Evolutionary conservation across 108 stramenopile species (phyloP), one percentile per base, ranked within the genome.

Genomic region (Cyclotella kingstonii): DNA sequence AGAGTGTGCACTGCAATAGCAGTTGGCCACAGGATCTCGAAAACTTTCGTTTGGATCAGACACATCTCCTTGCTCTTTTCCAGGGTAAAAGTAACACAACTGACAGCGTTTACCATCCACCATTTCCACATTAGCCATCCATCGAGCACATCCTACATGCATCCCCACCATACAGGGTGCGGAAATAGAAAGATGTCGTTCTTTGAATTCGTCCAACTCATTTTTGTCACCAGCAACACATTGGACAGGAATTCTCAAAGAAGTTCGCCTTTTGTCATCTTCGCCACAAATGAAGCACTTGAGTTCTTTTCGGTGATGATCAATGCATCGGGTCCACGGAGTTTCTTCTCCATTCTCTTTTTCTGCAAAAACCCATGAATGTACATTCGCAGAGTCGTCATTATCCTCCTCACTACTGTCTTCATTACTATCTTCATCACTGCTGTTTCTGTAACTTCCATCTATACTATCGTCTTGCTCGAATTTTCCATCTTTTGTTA

Each of bases 211-310:
- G 28, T n/a, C 2, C 26, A 25, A 56, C 25, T 56, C 55, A 38
- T 23, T 8, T 11, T 14, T 4, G 28, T 81, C 74, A 31, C 70
- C 68, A 17, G 73, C 77, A 40, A 36, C 47, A 28, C 83, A 84
- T 46, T 84, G 83, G 0, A 78, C 28, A n/a, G 83, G 68, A 47
- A 84, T 72, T 30, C 77, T 54, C 7, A 64, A 29, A 0, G 56
- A 36, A 8, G 21, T 8, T n/a, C 28, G 10, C 5, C 41, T 39
- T 1, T 19, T 35, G 40, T 81, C 78, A 14, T 54, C 42, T 38
- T 48, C 27, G 17, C 77, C 73, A 53, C 83, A 84, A n/a, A 76
- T 25, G 26, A 30, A 58, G 31, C 83, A 84, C 25, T 78, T 79
- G 0, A 76, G 31, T 14, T 63, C 28, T 9, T 56, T 53, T n/a